Evolutionary conservation across 2,329 filamentous ascomycete species (phyloP), one percentile per base, ranked within the genome.

Genomic region (Nemania serpens): DNA sequence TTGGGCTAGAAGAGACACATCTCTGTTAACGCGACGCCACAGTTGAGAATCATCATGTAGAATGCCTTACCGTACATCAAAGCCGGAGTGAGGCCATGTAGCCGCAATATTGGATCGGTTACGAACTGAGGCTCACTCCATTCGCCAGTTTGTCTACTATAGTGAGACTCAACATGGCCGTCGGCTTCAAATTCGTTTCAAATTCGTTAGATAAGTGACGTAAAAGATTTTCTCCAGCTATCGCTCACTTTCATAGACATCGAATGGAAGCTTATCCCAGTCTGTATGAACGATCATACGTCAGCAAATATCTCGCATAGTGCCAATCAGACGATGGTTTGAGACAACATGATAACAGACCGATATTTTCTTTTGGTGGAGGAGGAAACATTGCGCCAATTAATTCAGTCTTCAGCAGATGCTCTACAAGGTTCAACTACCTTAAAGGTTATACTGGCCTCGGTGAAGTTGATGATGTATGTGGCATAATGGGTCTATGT

Each of bases 101-200:
- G 20, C 4, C 41, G 22, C 41, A 45, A 10, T n/a, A 45, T 33
- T 15, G 51, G 51, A 13, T 54, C 51, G 2, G 25, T 45, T 11
- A 54, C 41, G 51, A 54, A 54, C 15, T 20, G 22, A 20, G 41
- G 51, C 41, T 43, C 39, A 15, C 39, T 54, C 51, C 51, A 54
- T 34, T 45, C n/a, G 15, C 51, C 51, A 13, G 25, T 54, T 10
- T 33, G 11, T 13, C 36, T 54, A 5, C n/a, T 36, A 15, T 45
- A 54, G 12, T 43, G 39, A 34, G 39, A 45, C 51, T 54, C 51
- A 25, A 54, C 39, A 45, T 54, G 51, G 29, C 51, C 51, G 12
- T 52, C 22, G 20, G 41, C 49, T 52, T 17, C 13, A 18, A 9
- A 7, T 9, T 18, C 15, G 15, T 48, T 34, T 34, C 13, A 18